Base-by-base conservation (phyloP, 2,329 filamentous ascomycete genomes). In the Stagonosporopsis cucurbitacearum region DNA sequence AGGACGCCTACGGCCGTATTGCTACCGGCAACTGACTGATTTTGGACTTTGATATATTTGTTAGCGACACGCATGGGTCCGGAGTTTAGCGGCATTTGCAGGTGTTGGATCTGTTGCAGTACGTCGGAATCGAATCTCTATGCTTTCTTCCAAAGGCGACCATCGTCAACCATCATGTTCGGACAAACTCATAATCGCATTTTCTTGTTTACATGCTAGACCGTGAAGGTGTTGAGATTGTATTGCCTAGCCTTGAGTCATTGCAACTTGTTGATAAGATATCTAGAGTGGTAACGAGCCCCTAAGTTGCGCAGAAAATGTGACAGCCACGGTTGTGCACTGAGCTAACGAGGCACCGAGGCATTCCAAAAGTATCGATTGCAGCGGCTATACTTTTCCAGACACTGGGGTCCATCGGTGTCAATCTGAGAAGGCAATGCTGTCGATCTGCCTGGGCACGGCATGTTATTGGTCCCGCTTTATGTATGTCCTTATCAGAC, bases 31-130 rank as follows among this genome's bases (percentile, higher is more conserved):
- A 37, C 23, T 9, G 13, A 19, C 43, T 37, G 32, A 39, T 5
- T 9, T n/a, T 43, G 39, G 11, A 19, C 36, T 32, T 51, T 43
- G 36, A 51, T 42, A 13, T 39, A 17, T 22, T 49, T 53, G 43
- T 57, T 45, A 57, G 54, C 54, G 54, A 48, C 42, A 49, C 20
- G 48, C 54, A 57, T 57, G 26, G 37, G 25, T 33, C 28, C 36
- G 54, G 44, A 57, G 39, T 49, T 44, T 36, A 53, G 48, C 49
- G 44, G 54, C 49, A 57, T 57, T 57, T 44, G 33, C 11, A 44
- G 54, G 46, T 43, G 37, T 56, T 42, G 25, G 25, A 20, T 47
- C 25, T 26, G 43, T 42, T 22, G 26, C 25, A 51, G 30, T 25
- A 56, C 37, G 37, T 32, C 37, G 13, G 7, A 56, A 51, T 43